phyloP scores from a whole-genome alignment of 1,284 basidiomycete species.

The Moesziomyces aphidis region DNA sequence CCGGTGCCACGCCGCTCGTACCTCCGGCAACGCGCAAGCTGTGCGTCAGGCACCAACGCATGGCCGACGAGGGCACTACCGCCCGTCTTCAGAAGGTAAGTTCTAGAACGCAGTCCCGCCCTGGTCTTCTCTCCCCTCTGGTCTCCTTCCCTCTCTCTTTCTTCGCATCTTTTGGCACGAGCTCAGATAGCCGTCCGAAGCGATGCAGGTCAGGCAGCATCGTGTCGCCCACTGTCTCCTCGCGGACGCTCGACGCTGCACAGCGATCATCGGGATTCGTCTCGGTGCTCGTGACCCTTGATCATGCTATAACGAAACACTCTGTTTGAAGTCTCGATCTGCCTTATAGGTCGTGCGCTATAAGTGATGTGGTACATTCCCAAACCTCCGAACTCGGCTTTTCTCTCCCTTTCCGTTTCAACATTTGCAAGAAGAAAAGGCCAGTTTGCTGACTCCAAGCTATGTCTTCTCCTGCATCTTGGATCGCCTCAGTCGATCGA shows the following conservation, averaged over 20 bases:
- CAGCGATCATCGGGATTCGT: slow-evolving; percentile 16
- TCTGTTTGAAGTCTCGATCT: slow-evolving; percentile 65
- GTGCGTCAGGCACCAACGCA: slow-evolving; percentile 91
- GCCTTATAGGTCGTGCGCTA: slow-evolving; percentile 56
- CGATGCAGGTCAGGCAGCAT: slow-evolving; percentile 41
- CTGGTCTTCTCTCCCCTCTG: background rate
- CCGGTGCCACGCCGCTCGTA: slow-evolving; percentile 38
- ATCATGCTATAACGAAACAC: slow-evolving; percentile 47
- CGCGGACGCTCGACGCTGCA: slow-evolving; percentile 32
- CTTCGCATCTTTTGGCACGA: slow-evolving; percentile 1
- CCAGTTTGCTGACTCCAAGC: background rate
- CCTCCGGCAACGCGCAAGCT: slow-evolving; percentile 72
- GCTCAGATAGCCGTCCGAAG: background rate
- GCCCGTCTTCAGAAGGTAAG: slow-evolving; percentile 90
- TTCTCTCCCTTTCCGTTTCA: background rate
- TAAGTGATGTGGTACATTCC: slow-evolving; percentile 57
- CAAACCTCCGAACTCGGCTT: background rate
- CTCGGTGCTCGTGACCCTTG: slow-evolving; percentile 16
- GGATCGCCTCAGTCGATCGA: slow-evolving; percentile 81
- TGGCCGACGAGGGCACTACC: slow-evolving; percentile 96
- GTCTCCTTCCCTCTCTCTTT: background rate
- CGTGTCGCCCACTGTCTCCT: slow-evolving; percentile 15
- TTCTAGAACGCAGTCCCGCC: slow-evolving; percentile 6
- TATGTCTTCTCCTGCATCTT: background rate
- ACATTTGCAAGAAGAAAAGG: background rate